A percentile compares a stretch with the other conserved stretches of the same genome.
These are phyloP conservation scores for Candida oleophila DNA, from an alignment of 805 yeast species.

Conservation along the genomic window DNA sequence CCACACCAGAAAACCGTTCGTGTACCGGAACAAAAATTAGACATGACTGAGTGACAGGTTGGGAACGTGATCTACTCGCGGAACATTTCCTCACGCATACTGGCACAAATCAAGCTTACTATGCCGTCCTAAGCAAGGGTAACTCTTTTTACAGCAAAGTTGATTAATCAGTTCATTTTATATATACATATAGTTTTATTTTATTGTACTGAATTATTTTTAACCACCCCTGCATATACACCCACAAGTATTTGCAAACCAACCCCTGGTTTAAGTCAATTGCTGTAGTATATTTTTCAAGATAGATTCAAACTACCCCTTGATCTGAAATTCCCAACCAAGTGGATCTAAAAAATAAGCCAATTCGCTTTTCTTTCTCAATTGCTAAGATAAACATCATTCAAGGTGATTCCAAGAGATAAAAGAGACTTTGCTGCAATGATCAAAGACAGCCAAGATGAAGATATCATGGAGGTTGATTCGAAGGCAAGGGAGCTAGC, in stretches of 20 bases:
- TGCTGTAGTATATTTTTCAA: neutral
- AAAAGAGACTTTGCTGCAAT: constrained; percentile 3
- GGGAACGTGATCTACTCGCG: neutral
- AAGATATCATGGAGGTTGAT: constrained; percentile 9
- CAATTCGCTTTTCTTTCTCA: neutral
- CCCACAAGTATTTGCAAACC: no score
- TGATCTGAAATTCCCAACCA: neutral
- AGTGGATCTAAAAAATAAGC: neutral
- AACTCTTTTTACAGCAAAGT: no score
- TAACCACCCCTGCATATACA: no score
- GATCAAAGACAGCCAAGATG: constrained; percentile 4
- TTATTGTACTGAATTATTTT: no score
- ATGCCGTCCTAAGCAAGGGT: neutral
- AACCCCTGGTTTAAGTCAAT: no score
- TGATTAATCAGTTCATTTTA: no score
- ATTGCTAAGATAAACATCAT: neutral
- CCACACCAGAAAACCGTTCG: neutral
- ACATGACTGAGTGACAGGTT: neutral
- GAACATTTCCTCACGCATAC: neutral
- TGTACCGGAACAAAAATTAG: neutral
- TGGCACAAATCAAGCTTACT: neutral
- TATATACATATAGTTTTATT: no score
- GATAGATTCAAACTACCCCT: neutral
- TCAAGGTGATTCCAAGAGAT: constrained; percentile 1
- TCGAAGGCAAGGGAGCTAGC: constrained; percentile 5